Base-by-base conservation (phyloP, 2,329 filamentous ascomycete genomes). In the Coleophoma cylindrospora region DNA sequence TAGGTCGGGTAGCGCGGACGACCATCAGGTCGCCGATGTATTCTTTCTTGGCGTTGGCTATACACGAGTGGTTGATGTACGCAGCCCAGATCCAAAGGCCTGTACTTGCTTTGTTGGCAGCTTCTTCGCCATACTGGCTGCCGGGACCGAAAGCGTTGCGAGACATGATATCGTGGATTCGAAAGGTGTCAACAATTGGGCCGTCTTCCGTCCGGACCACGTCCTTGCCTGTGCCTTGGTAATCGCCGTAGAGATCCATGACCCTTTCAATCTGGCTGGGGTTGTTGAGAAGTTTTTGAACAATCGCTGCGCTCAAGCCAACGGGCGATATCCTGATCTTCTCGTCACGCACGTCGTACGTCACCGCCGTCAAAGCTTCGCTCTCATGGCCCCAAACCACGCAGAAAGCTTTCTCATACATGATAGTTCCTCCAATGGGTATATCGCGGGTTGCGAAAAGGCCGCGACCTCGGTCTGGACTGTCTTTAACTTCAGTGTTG, bases 1-100 rank as follows among this genome's bases (percentile, higher is more conserved):
- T 61, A 33, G 75, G 67, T n/a, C 59, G 57, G 0, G 69, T 64
- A 0, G 78, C 77, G 11, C 74, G 72, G 15, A 81, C 45, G 4
- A 81, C 66, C 56, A 71, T 68, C 65, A 82, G 70, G 55, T 83
- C 77, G 3, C 77, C 77, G 27, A 81, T 75, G 56, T 77, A 79
- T 1, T 71, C 63, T 17, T 73, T 74, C 0, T 52, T 53, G 13
- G 70, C 70, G 54, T 80, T 82, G 6, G 61, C 60, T 7, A 70
- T 33, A 58, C 79, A 83, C 7, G 69, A 70, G 54, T 82, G 78
- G 51, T 83, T 82, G 52, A 79, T 71, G 50, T 69, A 67, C 0
- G 77, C 74, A 4, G 75, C 73, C 1, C 66, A 48, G 3, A 66
- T 52, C 76, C 77, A 82, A 11, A 80, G 50, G 1, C 76, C 77